Evolutionary conservation across 1,284 basidiomycete species (phyloP).

Genomic region (Malassezia slooffiae): DNA sequence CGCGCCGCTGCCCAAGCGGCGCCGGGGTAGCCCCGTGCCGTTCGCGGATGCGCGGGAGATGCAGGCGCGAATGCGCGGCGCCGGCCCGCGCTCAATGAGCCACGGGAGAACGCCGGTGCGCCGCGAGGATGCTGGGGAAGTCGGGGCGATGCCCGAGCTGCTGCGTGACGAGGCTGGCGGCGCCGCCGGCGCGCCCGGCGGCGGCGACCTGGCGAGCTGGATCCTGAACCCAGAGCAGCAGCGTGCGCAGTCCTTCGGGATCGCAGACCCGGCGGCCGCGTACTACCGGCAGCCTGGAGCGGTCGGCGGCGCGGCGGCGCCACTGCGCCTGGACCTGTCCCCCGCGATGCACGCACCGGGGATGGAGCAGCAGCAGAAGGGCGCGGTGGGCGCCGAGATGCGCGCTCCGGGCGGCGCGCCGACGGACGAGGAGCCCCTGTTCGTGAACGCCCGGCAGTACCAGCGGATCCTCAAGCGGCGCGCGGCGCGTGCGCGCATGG

Average conservation of each 20-base stretch:
- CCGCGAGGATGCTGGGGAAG: constrained; percentile 7
- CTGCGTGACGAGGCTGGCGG: constrained; percentile 3
- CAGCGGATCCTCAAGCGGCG: constrained; percentile 41
- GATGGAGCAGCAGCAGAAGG: too few relatives aligned
- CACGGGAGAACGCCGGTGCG: constrained; percentile 7
- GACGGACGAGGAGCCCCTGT: constrained; percentile 40
- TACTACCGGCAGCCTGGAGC: constrained; percentile 11
- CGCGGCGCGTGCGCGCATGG: constrained; percentile 32
- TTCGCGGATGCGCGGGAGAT: constrained; percentile 6
- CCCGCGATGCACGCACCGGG: too few relatives aligned
- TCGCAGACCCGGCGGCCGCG: constrained; percentile 11
- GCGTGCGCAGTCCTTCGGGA: constrained; percentile 5
- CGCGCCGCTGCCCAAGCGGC: constrained; percentile 8
- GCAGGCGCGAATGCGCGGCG: constrained; percentile 8
- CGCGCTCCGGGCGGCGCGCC: constrained; percentile 12
- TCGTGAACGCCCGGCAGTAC: constrained; percentile 45
- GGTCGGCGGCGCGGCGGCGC: not conserved
- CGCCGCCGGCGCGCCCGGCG: not conserved
- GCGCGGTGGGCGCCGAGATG: not conserved
- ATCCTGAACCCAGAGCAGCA: constrained; percentile 10
- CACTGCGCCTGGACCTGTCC: constrained; percentile 14
- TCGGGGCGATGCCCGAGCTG: constrained; percentile 3
- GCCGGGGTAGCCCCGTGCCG: constrained; percentile 11
- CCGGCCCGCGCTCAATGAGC: not conserved
- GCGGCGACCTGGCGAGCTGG: constrained; percentile 10